Conservation (phyloP, 441 rosid species). For the Gossypium schwendimanii region DNA sequence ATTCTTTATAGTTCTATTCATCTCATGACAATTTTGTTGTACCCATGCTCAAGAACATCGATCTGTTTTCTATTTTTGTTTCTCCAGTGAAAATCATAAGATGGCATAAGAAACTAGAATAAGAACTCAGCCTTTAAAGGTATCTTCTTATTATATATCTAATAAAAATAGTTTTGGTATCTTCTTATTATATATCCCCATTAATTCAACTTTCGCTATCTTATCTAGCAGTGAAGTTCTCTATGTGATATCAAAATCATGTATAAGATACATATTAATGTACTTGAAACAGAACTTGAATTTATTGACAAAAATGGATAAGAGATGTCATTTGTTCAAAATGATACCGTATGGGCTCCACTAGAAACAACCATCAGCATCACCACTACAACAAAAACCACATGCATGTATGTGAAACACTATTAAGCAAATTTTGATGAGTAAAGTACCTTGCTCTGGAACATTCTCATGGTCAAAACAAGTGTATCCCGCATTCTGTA, state of each 20-base stretch:
- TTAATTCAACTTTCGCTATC: background rate
- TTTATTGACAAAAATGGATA: background rate
- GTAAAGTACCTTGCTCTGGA: constrained; percentile 74
- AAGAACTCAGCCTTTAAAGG: background rate
- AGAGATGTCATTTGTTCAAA: background rate
- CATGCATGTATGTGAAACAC: background rate
- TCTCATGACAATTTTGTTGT: background rate
- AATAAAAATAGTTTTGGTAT: background rate
- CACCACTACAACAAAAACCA: background rate
- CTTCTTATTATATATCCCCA: background rate
- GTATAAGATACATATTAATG: background rate
- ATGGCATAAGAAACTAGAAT: background rate
- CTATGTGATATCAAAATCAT: background rate
- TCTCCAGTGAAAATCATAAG: background rate
- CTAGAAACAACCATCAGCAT: background rate
- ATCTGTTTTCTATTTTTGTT: background rate
- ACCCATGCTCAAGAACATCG: background rate
- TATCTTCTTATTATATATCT: background rate
- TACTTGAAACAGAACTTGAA: background rate
- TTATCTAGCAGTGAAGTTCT: background rate
- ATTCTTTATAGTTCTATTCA: background rate
- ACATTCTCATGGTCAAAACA: constrained; percentile 77
- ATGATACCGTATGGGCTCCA: background rate
- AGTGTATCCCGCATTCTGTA: constrained; percentile 75
- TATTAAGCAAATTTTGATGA: background rate